Conservation (phyloP, 306 rosid genomes). For the Fragaria nilgerrensis region DNA sequence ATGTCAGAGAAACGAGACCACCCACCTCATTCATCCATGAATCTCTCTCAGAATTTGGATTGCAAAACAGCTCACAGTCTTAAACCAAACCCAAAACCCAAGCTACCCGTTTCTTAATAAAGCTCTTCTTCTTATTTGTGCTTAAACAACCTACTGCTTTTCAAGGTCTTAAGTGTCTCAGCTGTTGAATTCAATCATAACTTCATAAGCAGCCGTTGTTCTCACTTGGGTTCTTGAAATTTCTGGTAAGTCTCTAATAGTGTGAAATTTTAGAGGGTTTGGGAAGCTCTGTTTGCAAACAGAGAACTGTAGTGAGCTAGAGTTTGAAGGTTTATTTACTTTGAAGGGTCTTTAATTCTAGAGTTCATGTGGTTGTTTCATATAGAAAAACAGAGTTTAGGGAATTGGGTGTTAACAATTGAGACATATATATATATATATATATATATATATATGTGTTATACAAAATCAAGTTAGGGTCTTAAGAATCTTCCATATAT, state of each 20-base stretch:
- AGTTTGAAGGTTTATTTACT: neutral
- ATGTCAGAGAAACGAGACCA: neutral
- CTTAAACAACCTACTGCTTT: neutral
- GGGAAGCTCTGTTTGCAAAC: neutral
- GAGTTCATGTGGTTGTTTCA: too few relatives aligned
- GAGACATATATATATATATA: neutral
- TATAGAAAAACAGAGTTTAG: neutral
- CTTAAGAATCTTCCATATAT: neutral
- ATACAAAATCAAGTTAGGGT: neutral
- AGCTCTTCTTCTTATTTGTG: neutral
- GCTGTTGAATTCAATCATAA: neutral
- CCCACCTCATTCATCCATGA: neutral
- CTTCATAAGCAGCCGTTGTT: neutral
- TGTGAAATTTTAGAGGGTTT: neutral
- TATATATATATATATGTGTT: too few relatives aligned
- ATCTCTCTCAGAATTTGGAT: neutral
- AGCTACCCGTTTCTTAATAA: constrained; percentile 3
- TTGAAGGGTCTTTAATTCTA: too few relatives aligned
- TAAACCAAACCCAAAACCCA: neutral
- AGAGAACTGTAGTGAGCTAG: neutral
- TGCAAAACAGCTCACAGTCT: neutral
- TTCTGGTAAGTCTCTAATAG: neutral
- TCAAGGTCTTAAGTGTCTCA: neutral
- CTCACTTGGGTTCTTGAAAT: neutral
- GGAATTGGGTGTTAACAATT: neutral